Evolutionary conservation across 2,329 filamentous ascomycete species (phyloP), one percentile per base, ranked within the genome.

Genomic region (Cercospora sojina): DNA sequence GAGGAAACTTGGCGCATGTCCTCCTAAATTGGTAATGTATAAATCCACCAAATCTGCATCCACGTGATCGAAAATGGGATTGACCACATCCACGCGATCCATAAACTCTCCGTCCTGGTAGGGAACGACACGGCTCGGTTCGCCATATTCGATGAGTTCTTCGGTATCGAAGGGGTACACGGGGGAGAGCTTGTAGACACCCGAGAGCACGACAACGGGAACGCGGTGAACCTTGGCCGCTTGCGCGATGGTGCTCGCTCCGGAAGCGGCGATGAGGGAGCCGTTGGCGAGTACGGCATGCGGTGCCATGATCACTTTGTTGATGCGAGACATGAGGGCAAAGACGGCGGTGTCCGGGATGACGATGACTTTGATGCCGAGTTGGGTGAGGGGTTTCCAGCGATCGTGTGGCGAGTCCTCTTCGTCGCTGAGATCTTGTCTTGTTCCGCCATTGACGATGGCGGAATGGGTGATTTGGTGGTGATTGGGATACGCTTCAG

Each of bases 291-390:
- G 88, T 29, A 99, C 91, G 3, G 91, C 90, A 75, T 93, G 90
- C 5, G 94, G 94, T 12, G 91, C 90, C 6, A 99, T 84, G 58
- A 99, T 91, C 68, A 99, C 94, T 81, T 97, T 97, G 83, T 94
- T 96, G 73, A 97, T 92, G 67, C 91, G 88, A 8, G 93, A 91
- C 91, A 99, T 98, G 74, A 98, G 91, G 0, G 93, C 93, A 81
- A 93, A 96, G 62, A 96, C 86, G 9, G 92, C 91, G 7, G 89
- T 90, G 78, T 96, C 93, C 51, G 92, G 88, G 64, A 98, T 89
- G 67, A 91, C 86, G 72, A 97, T 91, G 49, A 96, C 90, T 1
- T 88, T 90, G 64, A 96, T 91, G 27, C 93, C 93, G 38, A 89
- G 87, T 1, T 89, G 86, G 4, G 87, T 88, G 67, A 98, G 84